These are phyloP conservation scores for Penicillium sp. DNA, from an alignment of 2,329 filamentous ascomycete genomes.

Conservation along the genomic window DNA sequence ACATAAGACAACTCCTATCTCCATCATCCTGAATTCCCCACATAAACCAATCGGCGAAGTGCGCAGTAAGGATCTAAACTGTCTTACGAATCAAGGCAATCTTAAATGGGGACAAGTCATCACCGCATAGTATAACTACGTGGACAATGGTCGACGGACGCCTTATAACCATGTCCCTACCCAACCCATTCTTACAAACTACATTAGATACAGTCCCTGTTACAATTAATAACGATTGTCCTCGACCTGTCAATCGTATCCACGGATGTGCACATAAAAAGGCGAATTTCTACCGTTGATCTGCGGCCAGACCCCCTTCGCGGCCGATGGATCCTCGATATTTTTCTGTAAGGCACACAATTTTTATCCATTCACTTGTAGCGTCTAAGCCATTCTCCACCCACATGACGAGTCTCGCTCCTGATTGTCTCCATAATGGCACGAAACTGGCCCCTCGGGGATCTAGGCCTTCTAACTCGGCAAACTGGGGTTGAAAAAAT, in stretches of 20 bases:
- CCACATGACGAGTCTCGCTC: constrained; percentile 4
- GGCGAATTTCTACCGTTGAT: background rate
- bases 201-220: background rate
- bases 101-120: constrained; percentile 2
- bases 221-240: constrained; percentile 1
- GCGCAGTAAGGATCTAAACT: constrained; percentile 2
- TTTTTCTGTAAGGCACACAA: constrained; percentile 5
- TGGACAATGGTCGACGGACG: background rate
- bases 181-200: background rate
- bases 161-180: background rate
- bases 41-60: constrained; percentile 14
- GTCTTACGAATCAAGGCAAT: constrained; percentile 12
- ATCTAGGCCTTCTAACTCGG: constrained; percentile 4
- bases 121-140: background rate
- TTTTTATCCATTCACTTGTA: background rate
- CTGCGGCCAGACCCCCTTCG: constrained; percentile 2
- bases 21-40: constrained; percentile 11
- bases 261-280: constrained; percentile 3
- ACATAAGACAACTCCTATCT: background rate
- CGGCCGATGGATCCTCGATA: constrained; percentile 4
- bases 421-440: background rate
- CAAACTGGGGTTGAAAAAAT: background rate
- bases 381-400: constrained; percentile 1
- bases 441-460: background rate
- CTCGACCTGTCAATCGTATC: constrained; percentile 2